phyloP scores from a whole-genome alignment of 805 yeast genomes.

The Cyberlindnera suaveolens region DNA sequence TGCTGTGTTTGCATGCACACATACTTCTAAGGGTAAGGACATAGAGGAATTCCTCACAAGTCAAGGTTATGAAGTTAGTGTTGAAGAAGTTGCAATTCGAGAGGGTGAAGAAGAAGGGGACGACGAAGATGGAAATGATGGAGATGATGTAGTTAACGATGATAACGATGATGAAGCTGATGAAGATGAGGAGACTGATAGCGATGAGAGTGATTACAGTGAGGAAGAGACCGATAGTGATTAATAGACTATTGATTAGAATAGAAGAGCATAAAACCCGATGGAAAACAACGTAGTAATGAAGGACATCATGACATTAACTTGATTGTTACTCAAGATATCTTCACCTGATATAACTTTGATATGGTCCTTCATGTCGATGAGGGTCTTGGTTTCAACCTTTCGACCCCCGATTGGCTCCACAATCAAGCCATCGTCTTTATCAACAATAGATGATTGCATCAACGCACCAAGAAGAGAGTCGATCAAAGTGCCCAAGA shows the following conservation, averaged over 20 bases:
- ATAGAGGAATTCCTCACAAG: slow-evolving; percentile 40
- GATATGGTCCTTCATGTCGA: slow-evolving; percentile 12
- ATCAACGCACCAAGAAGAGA: slow-evolving; percentile 37
- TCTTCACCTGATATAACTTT: slow-evolving; percentile 29
- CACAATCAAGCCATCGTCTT: slow-evolving; percentile 22
- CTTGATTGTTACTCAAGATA: slow-evolving; percentile 34
- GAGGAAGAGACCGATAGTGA: slow-evolving; percentile 1
- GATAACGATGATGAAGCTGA: slow-evolving; percentile 13
- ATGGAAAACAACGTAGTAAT: slow-evolving; percentile 25
- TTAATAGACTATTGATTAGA: neutral
- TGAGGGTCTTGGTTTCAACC: slow-evolving; percentile 21
- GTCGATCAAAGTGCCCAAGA: slow-evolving; percentile 33
- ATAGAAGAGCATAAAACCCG: slow-evolving; percentile 15
- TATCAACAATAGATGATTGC: slow-evolving; percentile 31
- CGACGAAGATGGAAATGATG: slow-evolving; percentile 17
- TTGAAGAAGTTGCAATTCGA: slow-evolving; percentile 42
- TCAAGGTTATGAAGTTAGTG: slow-evolving; percentile 54
- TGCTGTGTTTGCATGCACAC: slow-evolving; percentile 63
- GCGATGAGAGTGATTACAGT: neutral
- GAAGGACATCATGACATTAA: slow-evolving; percentile 31
- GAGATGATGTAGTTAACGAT: slow-evolving; percentile 18
- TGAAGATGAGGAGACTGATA: slow-evolving; percentile 7
- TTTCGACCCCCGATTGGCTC: slow-evolving; percentile 30
- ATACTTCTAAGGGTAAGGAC: slow-evolving; percentile 52
- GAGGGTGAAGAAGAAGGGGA: slow-evolving; percentile 10